A percentile compares a stretch with the other conserved stretches of the same genome.
phyloP scores from a whole-genome alignment of 208 protist genomes.

The Leishmania guyanensis region DNA sequence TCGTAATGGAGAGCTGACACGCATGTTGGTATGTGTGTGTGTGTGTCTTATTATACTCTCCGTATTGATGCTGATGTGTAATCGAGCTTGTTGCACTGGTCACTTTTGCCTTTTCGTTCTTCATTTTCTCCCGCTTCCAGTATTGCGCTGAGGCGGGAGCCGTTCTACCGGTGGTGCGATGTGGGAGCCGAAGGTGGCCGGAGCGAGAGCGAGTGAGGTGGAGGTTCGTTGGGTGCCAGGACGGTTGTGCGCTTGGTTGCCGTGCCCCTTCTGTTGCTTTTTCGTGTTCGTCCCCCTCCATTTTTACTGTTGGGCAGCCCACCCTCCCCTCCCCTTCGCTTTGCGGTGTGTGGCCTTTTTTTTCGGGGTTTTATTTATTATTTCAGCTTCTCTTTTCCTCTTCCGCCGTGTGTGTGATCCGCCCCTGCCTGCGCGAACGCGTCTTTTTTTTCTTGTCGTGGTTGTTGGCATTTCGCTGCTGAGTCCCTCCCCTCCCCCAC shows the following conservation, averaged over 20 bases:
- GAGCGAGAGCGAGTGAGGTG: neutral
- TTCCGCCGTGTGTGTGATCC: neutral
- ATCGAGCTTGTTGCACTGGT: neutral
- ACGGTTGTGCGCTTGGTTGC: neutral
- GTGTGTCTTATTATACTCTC: neutral
- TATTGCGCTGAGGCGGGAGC: neutral
- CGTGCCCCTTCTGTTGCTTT: neutral
- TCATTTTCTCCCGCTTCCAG: neutral
- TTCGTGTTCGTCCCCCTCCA: neutral
- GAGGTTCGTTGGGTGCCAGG: neutral
- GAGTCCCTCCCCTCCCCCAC: neutral
- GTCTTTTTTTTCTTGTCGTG: neutral
- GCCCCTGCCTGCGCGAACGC: neutral
- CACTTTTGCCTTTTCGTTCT: neutral
- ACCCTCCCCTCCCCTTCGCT: too few species aligned
- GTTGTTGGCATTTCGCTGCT: neutral
- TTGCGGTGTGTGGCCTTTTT: too few species aligned
- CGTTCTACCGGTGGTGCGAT: conserved; percentile 1
- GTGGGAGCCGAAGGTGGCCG: neutral
- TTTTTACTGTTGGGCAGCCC: too few species aligned
- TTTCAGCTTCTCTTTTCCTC: too few species aligned
- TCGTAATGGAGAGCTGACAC: neutral
- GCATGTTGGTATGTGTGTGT: neutral
- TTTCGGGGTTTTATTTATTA: too few species aligned
- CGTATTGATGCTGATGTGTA: neutral